A percentile compares a stretch with the other conserved stretches of the same genome.
phyloP scores from a whole-genome alignment of 768 basidiomycete genomes.

The Trametes gibbosa region DNA sequence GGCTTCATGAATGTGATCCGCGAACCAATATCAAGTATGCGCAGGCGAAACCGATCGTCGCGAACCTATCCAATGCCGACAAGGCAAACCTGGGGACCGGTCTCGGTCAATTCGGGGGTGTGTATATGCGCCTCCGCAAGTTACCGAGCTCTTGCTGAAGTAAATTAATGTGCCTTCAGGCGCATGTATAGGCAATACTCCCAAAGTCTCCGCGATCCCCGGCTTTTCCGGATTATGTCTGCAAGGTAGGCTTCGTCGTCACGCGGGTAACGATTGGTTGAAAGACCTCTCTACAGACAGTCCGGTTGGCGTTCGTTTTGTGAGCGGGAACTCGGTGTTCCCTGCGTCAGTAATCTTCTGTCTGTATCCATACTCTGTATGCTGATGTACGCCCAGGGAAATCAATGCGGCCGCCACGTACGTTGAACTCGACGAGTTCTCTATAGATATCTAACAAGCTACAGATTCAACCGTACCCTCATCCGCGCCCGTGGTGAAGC shows the following conservation, averaged over 20 bases:
- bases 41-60: conserved; percentile 48
- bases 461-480: conserved; percentile 71
- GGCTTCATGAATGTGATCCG: background rate
- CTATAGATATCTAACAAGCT: background rate
- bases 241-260: conserved; percentile 13
- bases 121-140: background rate
- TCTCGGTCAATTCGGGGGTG: conserved; percentile 18
- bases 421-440: conserved; percentile 23
- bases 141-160: background rate
- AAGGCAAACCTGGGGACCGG: conserved; percentile 32
- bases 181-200: conserved; percentile 25
- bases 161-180: background rate
- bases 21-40: background rate
- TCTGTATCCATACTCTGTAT: background rate
- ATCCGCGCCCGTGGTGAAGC: conserved; percentile 73
- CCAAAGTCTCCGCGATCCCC: conserved; percentile 17
- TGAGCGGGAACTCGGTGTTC: conserved; percentile 40
- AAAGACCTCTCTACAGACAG: conserved; percentile 23
- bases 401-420: conserved; percentile 72
- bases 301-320: conserved; percentile 42
- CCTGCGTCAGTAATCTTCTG: conserved; percentile 32
- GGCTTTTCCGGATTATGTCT: conserved; percentile 25
- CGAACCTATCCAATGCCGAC: conserved; percentile 36
- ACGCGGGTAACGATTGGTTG: background rate
- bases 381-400: conserved; percentile 22